Evolutionary conservation across 768 basidiomycete genomes (phyloP), one percentile per base, ranked within the genome.

Genomic region (Leccinum incarnatum): DNA sequence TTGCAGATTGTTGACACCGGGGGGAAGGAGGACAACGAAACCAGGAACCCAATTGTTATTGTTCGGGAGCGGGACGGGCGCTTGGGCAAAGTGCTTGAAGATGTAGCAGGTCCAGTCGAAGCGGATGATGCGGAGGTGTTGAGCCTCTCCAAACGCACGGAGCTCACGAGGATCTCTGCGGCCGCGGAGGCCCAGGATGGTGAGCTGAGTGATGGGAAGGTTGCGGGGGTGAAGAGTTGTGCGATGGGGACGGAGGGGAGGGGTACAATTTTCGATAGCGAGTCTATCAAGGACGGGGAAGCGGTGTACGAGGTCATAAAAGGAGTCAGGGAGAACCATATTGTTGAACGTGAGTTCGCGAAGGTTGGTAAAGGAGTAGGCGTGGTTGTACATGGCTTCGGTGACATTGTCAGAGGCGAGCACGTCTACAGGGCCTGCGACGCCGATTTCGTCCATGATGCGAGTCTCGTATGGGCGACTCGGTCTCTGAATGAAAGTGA

Each of bases 141-240:
- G 63, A 0, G 72, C 78, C 34, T 73, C 71, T 21, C 72, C 76
- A 40, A 81, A 75, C 4, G 69, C 69, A 11, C 70, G 70, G 2
- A 72, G 56, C 27, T 67, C 69, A 5, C 65, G 65, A 10, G 59
- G 55, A 14, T 67, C 69, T 52, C 64, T 56, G 36, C 63, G 62
- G 37, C 73, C 73, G 53, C 74, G 75, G 10, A 77, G 62, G 55
- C 74, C 74, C 53, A 74, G 46, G 53, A 82, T 65, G 17, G 74
- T 75, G 29, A 82, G 75, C 19, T 78, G 72, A 1, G 73, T 79
- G 58, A 82, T 75, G 11, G 78, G 77, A 15, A 81, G 74, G 19
- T 66, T 62, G n/a, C 70, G 62, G 6, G 78, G 78, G 5, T 70
- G 67, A 1, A 61, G 50, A 12, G 11, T 10, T 6, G 60, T 57